phyloP scores from a whole-genome alignment of 768 basidiomycete species.

The Hygrocybe punicea region DNA sequence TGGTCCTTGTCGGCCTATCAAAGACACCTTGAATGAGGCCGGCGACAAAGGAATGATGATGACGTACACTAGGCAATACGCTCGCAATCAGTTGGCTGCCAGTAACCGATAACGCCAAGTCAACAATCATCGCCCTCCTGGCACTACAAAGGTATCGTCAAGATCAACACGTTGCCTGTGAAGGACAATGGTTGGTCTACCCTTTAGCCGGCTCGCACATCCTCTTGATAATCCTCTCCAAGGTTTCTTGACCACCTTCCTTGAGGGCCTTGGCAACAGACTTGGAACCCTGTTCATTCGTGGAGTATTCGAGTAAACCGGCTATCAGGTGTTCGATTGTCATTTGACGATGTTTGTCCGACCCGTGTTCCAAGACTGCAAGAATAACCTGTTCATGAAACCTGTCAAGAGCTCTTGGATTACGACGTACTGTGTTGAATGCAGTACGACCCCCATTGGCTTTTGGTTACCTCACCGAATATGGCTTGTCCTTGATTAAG shows the following conservation, averaged over 20 bases:
- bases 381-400: not conserved
- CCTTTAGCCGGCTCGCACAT: conserved; percentile 87
- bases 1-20: conserved; percentile 81
- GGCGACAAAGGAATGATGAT: not conserved
- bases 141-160: conserved; percentile 30
- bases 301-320: conserved; percentile 76
- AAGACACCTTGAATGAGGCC: conserved; percentile 9
- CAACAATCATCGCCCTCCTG: conserved; percentile 81
- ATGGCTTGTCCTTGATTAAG: conserved; percentile 64
- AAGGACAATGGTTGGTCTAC: conserved; percentile 35
- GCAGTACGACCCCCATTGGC: conserved; percentile 87
- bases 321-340: conserved; percentile 74
- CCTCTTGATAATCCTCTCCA: conserved; percentile 69
- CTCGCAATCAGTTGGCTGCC: conserved; percentile 85
- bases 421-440: conserved; percentile 73
- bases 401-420: not conserved
- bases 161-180: not conserved
- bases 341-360: conserved; percentile 67
- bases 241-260: conserved; percentile 73
- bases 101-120: conserved; percentile 76
- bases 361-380: conserved; percentile 81
- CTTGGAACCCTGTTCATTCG: conserved; percentile 84
- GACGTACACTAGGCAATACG: conserved; percentile 67
- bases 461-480: conserved; percentile 77
- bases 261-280: conserved; percentile 84